Percentiles rank a stretch among this genome's conserved stretches.
Evolutionary conservation across 1,284 basidiomycete species (phyloP).

Genomic region (Rhodotorula sp.): DNA sequence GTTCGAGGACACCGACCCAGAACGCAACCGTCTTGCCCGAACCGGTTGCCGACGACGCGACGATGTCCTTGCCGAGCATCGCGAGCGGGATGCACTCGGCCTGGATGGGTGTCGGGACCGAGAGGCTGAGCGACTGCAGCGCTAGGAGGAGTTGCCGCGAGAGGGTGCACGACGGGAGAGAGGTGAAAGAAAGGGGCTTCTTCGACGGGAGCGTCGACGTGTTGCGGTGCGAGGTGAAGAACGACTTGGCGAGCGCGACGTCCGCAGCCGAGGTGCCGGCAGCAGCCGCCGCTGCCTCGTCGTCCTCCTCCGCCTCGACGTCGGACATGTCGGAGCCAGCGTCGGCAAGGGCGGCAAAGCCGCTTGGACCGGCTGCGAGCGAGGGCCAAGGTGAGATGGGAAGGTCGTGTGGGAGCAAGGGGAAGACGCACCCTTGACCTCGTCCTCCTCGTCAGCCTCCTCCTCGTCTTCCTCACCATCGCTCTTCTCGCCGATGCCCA

Average conservation of each 20-base stretch:
- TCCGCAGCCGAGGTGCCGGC: slow-evolving; percentile 59
- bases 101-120: slow-evolving; percentile 92
- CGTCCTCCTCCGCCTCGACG: slow-evolving; percentile 48
- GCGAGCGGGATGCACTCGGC: slow-evolving; percentile 88
- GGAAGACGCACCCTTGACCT: slow-evolving; percentile 33
- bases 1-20: slow-evolving; percentile 88
- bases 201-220: slow-evolving; percentile 13
- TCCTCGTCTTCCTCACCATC: slow-evolving; percentile 28
- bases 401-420: slow-evolving; percentile 49
- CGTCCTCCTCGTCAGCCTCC: slow-evolving; percentile 43
- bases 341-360: slow-evolving; percentile 42
- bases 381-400: slow-evolving; percentile 20
- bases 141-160: slow-evolving; percentile 87
- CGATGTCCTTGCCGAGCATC: slow-evolving; percentile 89
- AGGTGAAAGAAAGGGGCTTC: slow-evolving; percentile 36
- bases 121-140: slow-evolving; percentile 76
- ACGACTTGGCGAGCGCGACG: slow-evolving; percentile 67
- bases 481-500: slow-evolving; percentile 28
- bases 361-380: slow-evolving; percentile 16
- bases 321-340: slow-evolving; percentile 39
- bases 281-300: neutral
- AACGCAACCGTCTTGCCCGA: slow-evolving; percentile 97
- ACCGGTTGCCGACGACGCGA: slow-evolving; percentile 91
- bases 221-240: slow-evolving; percentile 51
- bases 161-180: slow-evolving; percentile 83